These are phyloP conservation scores for Nicotiana noctiflora DNA, from an alignment of 257 asterid species.

Conservation along the genomic window DNA sequence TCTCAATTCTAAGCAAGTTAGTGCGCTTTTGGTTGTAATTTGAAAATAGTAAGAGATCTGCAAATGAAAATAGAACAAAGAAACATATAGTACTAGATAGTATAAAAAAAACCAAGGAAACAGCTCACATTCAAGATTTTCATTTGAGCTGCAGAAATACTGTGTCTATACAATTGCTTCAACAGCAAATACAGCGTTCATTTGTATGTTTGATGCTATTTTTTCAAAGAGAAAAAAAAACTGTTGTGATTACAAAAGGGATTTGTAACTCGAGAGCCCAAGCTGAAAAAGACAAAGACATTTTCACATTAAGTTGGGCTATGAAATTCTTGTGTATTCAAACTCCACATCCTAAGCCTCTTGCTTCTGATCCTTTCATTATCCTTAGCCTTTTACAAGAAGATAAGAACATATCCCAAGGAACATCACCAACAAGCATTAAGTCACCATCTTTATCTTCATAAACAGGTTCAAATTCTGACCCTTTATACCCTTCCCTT, in stretches of 20 bases:
- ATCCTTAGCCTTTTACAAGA: constrained; percentile 77
- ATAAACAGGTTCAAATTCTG: constrained; percentile 86
- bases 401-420: constrained; percentile 58
- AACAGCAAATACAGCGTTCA: constrained; percentile 19
- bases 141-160: not conserved
- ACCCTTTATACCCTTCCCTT: constrained; percentile 83
- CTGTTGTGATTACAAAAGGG: constrained; percentile 19
- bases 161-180: constrained; percentile 13
- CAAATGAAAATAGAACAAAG: not conserved
- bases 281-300: constrained; percentile 27
- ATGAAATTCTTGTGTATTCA: constrained; percentile 6
- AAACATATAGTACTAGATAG: not conserved
- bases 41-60: not conserved
- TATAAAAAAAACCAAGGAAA: not conserved
- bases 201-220: constrained; percentile 17
- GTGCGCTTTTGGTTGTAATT: not conserved
- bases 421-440: constrained; percentile 95
- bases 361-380: constrained; percentile 74
- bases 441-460: constrained; percentile 92
- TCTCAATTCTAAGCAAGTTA: no score
- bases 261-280: constrained; percentile 44
- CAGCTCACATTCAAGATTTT: not conserved
- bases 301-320: not conserved
- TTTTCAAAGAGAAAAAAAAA: constrained; percentile 28
- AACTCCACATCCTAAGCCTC: constrained; percentile 53